Evolutionary conservation across 306 rosid species (phyloP), one percentile per base, ranked within the genome.

Genomic region (Arachis stenosperma): DNA sequence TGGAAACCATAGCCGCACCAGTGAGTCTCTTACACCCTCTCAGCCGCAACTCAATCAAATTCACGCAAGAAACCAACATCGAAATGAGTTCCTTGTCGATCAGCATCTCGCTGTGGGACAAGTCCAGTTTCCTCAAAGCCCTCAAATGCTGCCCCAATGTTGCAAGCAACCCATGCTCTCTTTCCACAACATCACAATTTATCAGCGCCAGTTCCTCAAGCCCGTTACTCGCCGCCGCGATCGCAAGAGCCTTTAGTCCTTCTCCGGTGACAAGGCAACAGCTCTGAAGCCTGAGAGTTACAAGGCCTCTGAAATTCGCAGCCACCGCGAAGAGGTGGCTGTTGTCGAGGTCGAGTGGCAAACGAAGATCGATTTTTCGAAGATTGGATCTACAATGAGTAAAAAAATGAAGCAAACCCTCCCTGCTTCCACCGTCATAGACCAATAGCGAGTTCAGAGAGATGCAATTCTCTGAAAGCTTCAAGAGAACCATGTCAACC

Each of bases 351-450:
- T 94, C 99, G 33, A 94, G 78, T 78, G 98, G 98, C 59, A 94
- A 75, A 0, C 98, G 95, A 40, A 94, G 84, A 47, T 94, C 91
- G 0, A 94, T 83, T 42, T 76, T 89, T 7, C 60, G 85, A 48
- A 94, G 14, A 57, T 79, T 78, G 4, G 83, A 79, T 3, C 58
- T 81, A 52, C 76, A 69, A 2, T 66, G 77, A 68, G 64, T 64
- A 15, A 91, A 78, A 73, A 94, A 91, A 9, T 83, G 77, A 3
- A 86, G 87, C 30, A 94, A 50, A 1, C 91, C 90, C 3, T 89
- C 94, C 17, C 82, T 81, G 79, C 96, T 91, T 5, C 97, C 96
- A 36, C 98, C 98, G 53, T 94, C 98, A 67, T 94, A 86, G 61
- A 94, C 82, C 79, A 89, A 61, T 1, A 94, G 87, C 2, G 97